Base-by-base conservation (phyloP, 768 basidiomycete genomes). In the Podaxis sp. region DNA sequence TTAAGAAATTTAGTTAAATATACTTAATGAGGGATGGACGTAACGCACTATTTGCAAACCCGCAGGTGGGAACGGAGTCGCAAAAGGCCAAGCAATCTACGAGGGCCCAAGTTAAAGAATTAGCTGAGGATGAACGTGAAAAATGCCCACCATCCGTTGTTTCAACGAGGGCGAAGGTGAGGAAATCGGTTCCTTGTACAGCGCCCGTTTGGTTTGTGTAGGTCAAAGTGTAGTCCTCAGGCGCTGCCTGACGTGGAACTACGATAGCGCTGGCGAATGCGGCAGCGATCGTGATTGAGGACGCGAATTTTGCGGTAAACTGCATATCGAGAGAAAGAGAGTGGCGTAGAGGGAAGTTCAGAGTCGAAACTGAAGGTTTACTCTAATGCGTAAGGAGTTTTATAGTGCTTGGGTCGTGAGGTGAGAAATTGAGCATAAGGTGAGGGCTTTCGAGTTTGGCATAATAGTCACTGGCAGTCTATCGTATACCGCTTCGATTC, bases 81-180 rank as follows among this genome's bases (percentile, higher is more conserved):
- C 81, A 82, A 78, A 81, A 80, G 7, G 75, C 72, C 68, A 74
- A 74, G 70, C 81, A 82, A 19, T 79, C 80, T 82, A 39, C 8
- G 33, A 30, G 19, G 26, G 7, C 26, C 15, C 40, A 9, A 44
- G 38, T 19, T 44, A 19, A 39, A 54, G 26, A 19, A 26, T 44
- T 59, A 15, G 33, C 17, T 33, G 40, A 36, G 26, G 17, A 28
- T n/a, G 12, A 38, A 2, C 4, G 15, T 9, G 51, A 49, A 51
- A 52, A 56, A 33, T n/a, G 65, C 73, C n/a, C 67, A 79, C 80
- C 73, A 63, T 68, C 71, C 55, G 80, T 70, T 15, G 78, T 79
- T 51, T 78, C 77, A 24, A 82, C 77, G 39, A 82, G 72, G 54
- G 77, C 81, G 61, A 73, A 82, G 26, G 81, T 81, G 66, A 75